Evolutionary conservation across 805 yeast species (phyloP).

Genomic region (Candida dajiaensis): DNA sequence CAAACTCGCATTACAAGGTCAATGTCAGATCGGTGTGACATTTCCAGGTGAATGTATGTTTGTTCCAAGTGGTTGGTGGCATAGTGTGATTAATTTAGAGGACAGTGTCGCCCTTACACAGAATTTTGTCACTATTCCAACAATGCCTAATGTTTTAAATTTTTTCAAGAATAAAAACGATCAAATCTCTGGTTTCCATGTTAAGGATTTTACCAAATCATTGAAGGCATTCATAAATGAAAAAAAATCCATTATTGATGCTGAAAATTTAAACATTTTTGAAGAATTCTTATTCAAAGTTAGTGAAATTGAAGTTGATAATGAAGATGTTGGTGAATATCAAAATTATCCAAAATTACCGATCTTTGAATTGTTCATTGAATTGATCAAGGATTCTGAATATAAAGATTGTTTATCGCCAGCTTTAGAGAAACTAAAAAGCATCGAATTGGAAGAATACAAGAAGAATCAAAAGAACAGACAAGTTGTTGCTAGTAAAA

Average conservation of each 20-base stretch:
- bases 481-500: constrained; percentile 36
- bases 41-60: constrained; percentile 79
- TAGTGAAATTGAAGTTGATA: constrained; percentile 26
- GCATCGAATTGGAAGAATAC: constrained; percentile 28
- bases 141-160: constrained; percentile 53
- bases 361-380: constrained; percentile 54
- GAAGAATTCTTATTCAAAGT: constrained; percentile 25
- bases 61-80: constrained; percentile 99
- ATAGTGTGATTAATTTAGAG: constrained; percentile 78
- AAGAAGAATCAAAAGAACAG: constrained; percentile 14
- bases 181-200: constrained; percentile 78
- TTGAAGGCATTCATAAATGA: constrained; percentile 25
- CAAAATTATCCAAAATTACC: constrained; percentile 42
- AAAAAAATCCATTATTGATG: neutral
- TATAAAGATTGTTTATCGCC: constrained; percentile 28
- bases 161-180: constrained; percentile 62
- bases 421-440: constrained; percentile 30
- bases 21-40: constrained; percentile 65
- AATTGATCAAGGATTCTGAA: constrained; percentile 38
- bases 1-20: constrained; percentile 39
- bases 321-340: constrained; percentile 63
- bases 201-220: constrained; percentile 40
- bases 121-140: constrained; percentile 71
- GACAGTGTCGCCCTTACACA: constrained; percentile 85
- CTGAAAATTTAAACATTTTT: constrained; percentile 16